These are phyloP conservation scores for Tulasnella sp. DNA, from an alignment of 768 basidiomycete species.

Conservation along the genomic window DNA sequence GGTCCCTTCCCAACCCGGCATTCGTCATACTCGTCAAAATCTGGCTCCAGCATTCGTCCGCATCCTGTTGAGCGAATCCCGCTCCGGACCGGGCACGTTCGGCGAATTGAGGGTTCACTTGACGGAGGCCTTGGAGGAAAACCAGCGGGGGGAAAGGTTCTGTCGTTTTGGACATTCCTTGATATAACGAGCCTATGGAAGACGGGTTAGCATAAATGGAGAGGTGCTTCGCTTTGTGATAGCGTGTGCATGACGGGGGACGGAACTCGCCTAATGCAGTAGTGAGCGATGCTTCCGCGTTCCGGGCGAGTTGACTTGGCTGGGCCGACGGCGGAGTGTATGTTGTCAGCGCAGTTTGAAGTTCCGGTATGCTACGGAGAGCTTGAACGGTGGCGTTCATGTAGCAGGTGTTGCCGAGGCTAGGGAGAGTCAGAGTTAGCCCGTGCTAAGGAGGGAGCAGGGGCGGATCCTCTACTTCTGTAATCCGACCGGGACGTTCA, in stretches of 20 bases:
- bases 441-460: not conserved
- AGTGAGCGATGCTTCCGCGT: not conserved
- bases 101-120: slow-evolving; percentile 82
- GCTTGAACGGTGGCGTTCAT: slow-evolving; percentile 94
- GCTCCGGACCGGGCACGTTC: slow-evolving; percentile 42
- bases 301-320: not conserved
- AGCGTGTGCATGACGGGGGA: not conserved
- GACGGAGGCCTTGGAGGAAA: slow-evolving; percentile 57
- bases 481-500: slow-evolving; percentile 71
- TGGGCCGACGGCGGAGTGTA: slow-evolving; percentile 21
- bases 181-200: slow-evolving; percentile 34
- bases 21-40: slow-evolving; percentile 55
- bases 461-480: slow-evolving; percentile 39
- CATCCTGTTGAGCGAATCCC: slow-evolving; percentile 73
- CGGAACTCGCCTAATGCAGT: not conserved
- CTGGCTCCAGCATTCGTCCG: slow-evolving; percentile 80
- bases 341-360: slow-evolving; percentile 58
- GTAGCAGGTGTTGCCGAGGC: slow-evolving; percentile 92
- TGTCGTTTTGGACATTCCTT: slow-evolving; percentile 60
- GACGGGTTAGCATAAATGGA: not conserved
- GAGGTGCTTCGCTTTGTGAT: not conserved
- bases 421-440: slow-evolving; percentile 19
- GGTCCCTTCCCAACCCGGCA: slow-evolving; percentile 2
- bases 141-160: slow-evolving; percentile 57
- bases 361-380: slow-evolving; percentile 84